Evolutionary conservation across 2,329 filamentous ascomycete genomes (phyloP).

Genomic region (Aspergillus pseudotamarii): DNA sequence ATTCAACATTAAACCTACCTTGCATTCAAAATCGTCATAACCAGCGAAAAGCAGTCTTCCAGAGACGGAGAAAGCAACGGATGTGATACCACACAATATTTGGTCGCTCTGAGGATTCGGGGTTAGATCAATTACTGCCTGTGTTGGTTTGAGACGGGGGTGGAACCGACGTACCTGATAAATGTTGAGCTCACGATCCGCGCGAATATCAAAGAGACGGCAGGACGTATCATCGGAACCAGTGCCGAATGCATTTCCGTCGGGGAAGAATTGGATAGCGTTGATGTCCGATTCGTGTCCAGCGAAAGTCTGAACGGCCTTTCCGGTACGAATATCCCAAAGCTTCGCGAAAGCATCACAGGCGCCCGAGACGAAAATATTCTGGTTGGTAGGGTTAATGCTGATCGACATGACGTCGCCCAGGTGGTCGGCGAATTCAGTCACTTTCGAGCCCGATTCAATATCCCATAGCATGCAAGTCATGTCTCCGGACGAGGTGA

Average conservation of each 20-base stretch:
- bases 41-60: constrained; percentile 93
- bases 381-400: constrained; percentile 98
- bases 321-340: constrained; percentile 97
- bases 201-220: constrained; percentile 95
- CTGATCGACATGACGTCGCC: constrained; percentile 99
- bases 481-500: constrained; percentile 98
- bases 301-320: constrained; percentile 97
- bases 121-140: neutral
- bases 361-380: constrained; percentile 98
- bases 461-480: constrained; percentile 99
- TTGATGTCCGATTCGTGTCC: constrained; percentile 99
- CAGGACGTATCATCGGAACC: constrained; percentile 97
- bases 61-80: constrained; percentile 95
- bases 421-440: constrained; percentile 96
- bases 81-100: constrained; percentile 96
- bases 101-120: constrained; percentile 74
- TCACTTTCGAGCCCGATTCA: constrained; percentile 94
- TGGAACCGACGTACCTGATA: constrained; percentile 59
- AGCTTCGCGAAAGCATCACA: constrained; percentile 98
- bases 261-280: constrained; percentile 98
- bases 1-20: constrained; percentile 62
- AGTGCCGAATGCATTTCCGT: constrained; percentile 96
- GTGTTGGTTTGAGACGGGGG: constrained; percentile 1
- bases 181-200: constrained; percentile 76
- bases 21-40: constrained; percentile 99